phyloP scores from a whole-genome alignment of 768 basidiomycete genomes.

The Suillus spraguei region DNA sequence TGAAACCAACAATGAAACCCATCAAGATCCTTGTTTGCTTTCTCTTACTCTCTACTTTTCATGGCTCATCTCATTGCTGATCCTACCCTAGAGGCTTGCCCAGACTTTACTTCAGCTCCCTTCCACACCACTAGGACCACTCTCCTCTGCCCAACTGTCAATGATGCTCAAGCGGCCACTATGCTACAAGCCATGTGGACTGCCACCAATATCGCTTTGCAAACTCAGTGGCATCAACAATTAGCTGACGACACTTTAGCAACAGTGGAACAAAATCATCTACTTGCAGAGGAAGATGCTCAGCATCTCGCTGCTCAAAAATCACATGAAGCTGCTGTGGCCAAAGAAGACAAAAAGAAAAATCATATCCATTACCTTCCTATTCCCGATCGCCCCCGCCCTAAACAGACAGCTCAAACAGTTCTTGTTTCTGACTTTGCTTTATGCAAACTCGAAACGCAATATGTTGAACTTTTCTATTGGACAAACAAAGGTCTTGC shows the following conservation, averaged over 20 bases:
- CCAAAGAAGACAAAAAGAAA: neutral
- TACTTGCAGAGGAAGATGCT: accelerated
- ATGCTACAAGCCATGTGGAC: neutral
- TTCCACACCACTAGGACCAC: too few relatives aligned
- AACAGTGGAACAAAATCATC: neutral
- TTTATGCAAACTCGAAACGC: neutral
- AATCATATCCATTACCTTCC: neutral
- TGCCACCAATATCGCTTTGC: neutral
- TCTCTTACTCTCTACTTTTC: too few relatives aligned
- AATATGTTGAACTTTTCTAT: neutral
- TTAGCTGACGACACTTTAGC: accelerated
- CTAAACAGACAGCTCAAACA: accelerated
- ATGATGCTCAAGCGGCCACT: neutral
- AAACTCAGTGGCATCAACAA: neutral
- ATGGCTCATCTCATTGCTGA: too few relatives aligned
- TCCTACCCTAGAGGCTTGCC: too few relatives aligned
- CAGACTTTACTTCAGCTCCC: too few relatives aligned
- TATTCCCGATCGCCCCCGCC: neutral
- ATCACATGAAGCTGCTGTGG: accelerated
- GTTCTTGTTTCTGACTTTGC: neutral
- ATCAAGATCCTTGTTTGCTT: too few relatives aligned
- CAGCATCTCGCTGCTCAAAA: neutral
- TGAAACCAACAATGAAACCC: too few relatives aligned
- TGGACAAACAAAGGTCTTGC: neutral
- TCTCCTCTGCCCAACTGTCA: accelerated